Base-by-base conservation (phyloP, 1,139 yeast genomes). In the Nakaseomyces bracarensis region DNA sequence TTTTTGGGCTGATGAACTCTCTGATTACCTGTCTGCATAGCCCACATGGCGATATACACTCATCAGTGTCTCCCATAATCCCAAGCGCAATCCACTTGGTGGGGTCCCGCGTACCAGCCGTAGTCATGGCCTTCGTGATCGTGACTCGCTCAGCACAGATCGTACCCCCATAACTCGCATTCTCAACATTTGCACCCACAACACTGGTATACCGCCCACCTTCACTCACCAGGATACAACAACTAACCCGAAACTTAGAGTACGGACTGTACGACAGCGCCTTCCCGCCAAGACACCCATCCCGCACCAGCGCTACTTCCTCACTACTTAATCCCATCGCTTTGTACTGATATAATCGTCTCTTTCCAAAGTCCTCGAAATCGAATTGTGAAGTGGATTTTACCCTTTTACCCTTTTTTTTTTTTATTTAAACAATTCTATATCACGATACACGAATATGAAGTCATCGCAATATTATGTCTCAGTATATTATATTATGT, bases 141-240 rank as follows among this genome's bases (percentile, higher is more conserved):
- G 97, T 82, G 1, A 86, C 72, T 43, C 96, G 68, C 59, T 91
- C 98, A 1, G 98, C 98, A 61, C 98, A 91, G 14, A 87, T 78
- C 2, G 83, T 73, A 0, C 82, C 96, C 9, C 91, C 93, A 56
- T 83, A 89, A 34, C 93, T 79, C 2, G 96, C 96, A 58, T 89
- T 91, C 59, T 91, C 98, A 20, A 91, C 78, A 53, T 91, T 91
- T 39, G 94, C 95, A 3, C 97, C 98, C 10, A 25, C 14, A 13
- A 65, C 60, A 27, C 80, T 64, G 37, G 60, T 67, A 11, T 13
- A 8, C 11, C 18, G 18, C 16, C 67, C 65, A 3, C 77, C 82
- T 8, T 68, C 63, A 1, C 58, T 58, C 0, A 86, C 70, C 25
- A 83, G 56, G 1, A 89, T 54, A 1, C 80, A 76, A 42, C 95